A percentile compares a stretch with the other conserved stretches of the same genome.
Conservation (phyloP, 108 stramenopile species). For the Epithemia pelagica region DNA sequence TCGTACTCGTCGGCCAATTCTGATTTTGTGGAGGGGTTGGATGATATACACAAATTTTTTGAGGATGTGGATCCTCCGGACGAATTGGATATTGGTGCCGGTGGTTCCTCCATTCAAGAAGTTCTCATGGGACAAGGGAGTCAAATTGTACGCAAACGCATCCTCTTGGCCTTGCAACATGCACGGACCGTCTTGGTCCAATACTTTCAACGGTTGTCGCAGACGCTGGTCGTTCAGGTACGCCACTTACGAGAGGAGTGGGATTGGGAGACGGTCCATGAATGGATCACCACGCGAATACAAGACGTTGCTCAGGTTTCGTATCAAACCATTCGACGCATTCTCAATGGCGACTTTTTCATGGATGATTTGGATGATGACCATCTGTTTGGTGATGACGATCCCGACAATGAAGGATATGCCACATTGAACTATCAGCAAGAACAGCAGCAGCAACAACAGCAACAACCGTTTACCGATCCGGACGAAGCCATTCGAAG, state of each 20-base stretch:
- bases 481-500: neutral
- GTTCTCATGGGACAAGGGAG: conserved; percentile 58
- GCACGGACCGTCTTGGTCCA: neutral
- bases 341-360: neutral
- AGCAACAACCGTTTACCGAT: too few species aligned
- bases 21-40: conserved; percentile 76
- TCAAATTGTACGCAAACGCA: conserved; percentile 49
- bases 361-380: neutral
- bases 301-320: neutral
- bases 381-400: neutral
- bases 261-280: too few species aligned
- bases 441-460: too few species aligned
- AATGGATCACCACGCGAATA: too few species aligned
- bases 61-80: conserved; percentile 74
- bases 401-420: neutral
- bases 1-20: neutral
- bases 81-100: conserved; percentile 77
- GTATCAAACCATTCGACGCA: neutral
- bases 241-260: too few species aligned
- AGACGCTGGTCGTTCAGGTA: too few species aligned
- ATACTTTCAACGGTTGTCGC: too few species aligned
- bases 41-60: conserved; percentile 79
- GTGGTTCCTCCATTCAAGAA: conserved; percentile 73
- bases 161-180: neutral
- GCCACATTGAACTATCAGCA: too few species aligned